Evolutionary conservation across 164 flowering plant species (phyloP), one percentile per base, ranked within the genome.

Genomic region (Cinnamomum micranthum): DNA sequence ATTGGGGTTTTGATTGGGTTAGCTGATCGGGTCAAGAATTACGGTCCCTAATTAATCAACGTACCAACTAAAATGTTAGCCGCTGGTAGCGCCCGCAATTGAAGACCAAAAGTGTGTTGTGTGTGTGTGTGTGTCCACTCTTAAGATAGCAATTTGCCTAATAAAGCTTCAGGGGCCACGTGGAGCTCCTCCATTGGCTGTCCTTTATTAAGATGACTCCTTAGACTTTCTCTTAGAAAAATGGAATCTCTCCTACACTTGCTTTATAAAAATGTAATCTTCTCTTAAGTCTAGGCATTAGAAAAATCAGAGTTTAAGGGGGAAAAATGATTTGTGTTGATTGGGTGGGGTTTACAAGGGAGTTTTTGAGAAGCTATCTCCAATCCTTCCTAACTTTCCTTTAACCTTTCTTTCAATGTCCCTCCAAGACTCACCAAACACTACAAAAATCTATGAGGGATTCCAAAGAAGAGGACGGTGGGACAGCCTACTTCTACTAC

Each of bases 171-270:
- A 41, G 47, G 10, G 47, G 47, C 47, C 47, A 35, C 7, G 7
- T 35, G 47, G 47, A 35, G 47, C 47, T 41, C 11, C 47, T 41
- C 11, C 47, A 41, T 41, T 41, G 47, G 47, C 10, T 41, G 47
- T 41, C 47, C 47, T 41, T 9, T 41, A 2, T 9, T 9, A 7
- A 41, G 47, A 41, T 41, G 47, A 41, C 47, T 41, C 47, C 47
- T 88, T 23, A 82, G 74, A 85, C 85, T 76, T 84, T 7, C 47
- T 41, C 47, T 41, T 84, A 81, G 69, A 81, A 79, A 82, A 81
- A 80, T 82, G 82, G 80, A 84, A 85, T 82, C 85, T 79, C 76
- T 74, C 81, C 64, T 77, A 50, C 75, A 41, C 79, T 77, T 77
- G 65, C 76, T 78, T 85, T 80, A 76, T 65, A 55, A 73, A 79